A percentile compares a stretch with the other conserved stretches of the same genome.
phyloP scores from a whole-genome alignment of 1,284 basidiomycete species.

The Uromyces viciae-fabae region DNA sequence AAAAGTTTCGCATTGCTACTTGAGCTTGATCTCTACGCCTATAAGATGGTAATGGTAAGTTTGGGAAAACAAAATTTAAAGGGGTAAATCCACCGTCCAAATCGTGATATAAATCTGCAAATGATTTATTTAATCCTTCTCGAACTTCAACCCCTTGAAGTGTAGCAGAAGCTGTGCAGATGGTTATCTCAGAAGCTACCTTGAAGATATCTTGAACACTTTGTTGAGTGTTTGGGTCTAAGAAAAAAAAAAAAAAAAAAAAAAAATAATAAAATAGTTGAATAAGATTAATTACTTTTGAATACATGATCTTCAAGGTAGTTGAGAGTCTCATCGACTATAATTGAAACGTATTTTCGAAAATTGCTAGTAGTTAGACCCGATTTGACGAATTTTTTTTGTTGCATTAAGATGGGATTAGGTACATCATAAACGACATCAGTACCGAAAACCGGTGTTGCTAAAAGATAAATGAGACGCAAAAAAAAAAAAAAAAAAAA shows the following conservation, averaged over 20 bases:
- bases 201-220: slow-evolving; percentile 62
- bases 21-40: slow-evolving; percentile 82
- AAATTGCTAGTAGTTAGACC: slow-evolving; percentile 90
- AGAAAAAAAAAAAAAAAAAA: neutral
- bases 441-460: slow-evolving; percentile 70
- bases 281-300: slow-evolving; percentile 60
- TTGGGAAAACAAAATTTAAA: slow-evolving; percentile 81
- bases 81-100: slow-evolving; percentile 68
- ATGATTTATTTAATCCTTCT: slow-evolving; percentile 70
- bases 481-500: slow-evolving; percentile 32
- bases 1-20: slow-evolving; percentile 89
- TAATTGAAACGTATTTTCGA: slow-evolving; percentile 82
- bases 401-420: slow-evolving; percentile 96
- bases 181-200: slow-evolving; percentile 84
- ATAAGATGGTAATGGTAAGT: slow-evolving; percentile 85
- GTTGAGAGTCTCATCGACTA: slow-evolving; percentile 67
- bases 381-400: slow-evolving; percentile 94
- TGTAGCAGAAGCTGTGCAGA: slow-evolving; percentile 86
- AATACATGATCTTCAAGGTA: slow-evolving; percentile 57
- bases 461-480: slow-evolving; percentile 44
- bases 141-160: slow-evolving; percentile 90
- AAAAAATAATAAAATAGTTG: slow-evolving; percentile 35
- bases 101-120: slow-evolving; percentile 81
- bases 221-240: neutral
- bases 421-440: slow-evolving; percentile 97